Base-by-base conservation (phyloP, 108 stramenopile species). In the Aurantiochytrium sp. region DNA sequence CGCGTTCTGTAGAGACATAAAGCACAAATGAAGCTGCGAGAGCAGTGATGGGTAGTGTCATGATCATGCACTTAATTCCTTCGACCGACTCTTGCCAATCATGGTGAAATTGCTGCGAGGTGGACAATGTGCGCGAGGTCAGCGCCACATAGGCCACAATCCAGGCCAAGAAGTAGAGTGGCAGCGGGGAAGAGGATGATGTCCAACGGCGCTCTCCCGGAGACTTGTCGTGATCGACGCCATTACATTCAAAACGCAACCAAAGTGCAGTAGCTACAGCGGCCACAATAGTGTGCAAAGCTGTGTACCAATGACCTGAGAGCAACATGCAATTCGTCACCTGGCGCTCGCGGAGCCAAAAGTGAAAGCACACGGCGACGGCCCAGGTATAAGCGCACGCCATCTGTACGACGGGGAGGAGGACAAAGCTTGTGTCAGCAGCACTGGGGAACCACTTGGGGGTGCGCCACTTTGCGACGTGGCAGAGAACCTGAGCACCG, bases 31-130 rank as follows among this genome's bases (percentile, higher is more conserved):
- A 12, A 45, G 49, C 76, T 16, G 76, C 76, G 51, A 83, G 51
- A 8, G 49, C 51, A 12, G 76, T 25, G 51, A 83, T 25, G 51
- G 76, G 76, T 0, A 83, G 51, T 6, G 51, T 53, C 76, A 53
- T 83, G 76, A 83, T 23, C 76, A 83, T 83, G 51, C 51, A 83
- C 49, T 53, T 53, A 0, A 83, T 83, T 25, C 76, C 76, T 4
- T 83, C 76, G 45, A 83, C 49, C 12, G 76, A 83, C 51, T 83
- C 76, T 53, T 83, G 76, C 76, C 76, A 83, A 35, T 83, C 76
- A 1, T 83, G 76, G 51, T 83, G 76, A 23, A 53, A 83, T 2
- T 53, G 76, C 51, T 83, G 76, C 28, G 76, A 83, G 28, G 76
- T 83, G n/a, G 45, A 53, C 10, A 83, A 23, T 6, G 51, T 23